Base-by-base conservation (phyloP, 2,329 filamentous ascomycete genomes). In the Pyrenochaeta sp. region DNA sequence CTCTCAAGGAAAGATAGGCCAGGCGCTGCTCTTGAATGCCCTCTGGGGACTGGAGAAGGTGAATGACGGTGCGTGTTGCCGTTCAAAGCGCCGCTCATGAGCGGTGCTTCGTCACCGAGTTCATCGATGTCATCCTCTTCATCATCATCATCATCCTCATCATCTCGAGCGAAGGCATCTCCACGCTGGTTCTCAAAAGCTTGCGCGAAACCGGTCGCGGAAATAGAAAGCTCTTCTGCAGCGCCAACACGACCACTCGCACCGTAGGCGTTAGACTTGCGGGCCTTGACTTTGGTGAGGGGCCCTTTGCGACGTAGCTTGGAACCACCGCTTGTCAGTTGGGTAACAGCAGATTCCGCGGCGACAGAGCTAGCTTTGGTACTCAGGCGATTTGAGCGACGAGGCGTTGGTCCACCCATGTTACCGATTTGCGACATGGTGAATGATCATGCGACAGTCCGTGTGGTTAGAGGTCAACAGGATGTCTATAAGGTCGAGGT, bases 231-330 rank as follows among this genome's bases (percentile, higher is more conserved):
- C 40, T 73, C 71, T 39, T 72, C 69, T 13, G 72, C 72, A 37
- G 66, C 64, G 27, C 68, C 66, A 40, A 73, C 64, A 27, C 73
- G 74, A 49, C 74, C 75, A 53, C 67, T 68, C 24, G 76, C 65
- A 37, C 77, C 77, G 54, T 79, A 79, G 1, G 75, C 74, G 49
- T 73, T 72, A 5, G 76, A 78, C 44, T 69, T 64, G 25, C 70
- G 71, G 24, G 68, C 44, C 28, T 72, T 72, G 44, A 74, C 61
- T 59, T 75, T 72, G 12, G 73, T 70, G 4, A 77, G 62, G 1
- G 72, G 64, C 6, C 59, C 69, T 45, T 67, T 69, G 36, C 62
- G 67, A n/a, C 64, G 61, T 24, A 61, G 64, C 8, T 58, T 64
- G 4, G 64, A 61, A 4, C 61, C 61, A 3, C 59, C 56, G n/a